Evolutionary conservation across 306 rosid genomes (phyloP).

Genomic region (Coriaria nepalensis): DNA sequence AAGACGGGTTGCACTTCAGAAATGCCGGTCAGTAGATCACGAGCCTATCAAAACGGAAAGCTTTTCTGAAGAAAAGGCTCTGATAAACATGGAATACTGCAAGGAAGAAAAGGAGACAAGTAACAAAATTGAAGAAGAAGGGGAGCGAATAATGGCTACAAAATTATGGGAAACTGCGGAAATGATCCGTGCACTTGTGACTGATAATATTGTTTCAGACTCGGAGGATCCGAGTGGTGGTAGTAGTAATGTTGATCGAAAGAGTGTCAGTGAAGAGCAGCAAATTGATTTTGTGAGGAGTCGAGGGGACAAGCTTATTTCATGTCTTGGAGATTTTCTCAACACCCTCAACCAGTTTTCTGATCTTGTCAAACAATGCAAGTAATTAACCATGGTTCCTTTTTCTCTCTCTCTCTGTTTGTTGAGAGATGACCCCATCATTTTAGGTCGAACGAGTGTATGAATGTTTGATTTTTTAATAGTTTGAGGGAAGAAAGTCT

Average conservation of each 20-base stretch:
- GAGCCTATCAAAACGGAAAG: background rate
- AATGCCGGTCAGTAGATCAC: conserved; percentile 1
- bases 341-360: conserved; percentile 25
- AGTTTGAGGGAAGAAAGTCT: background rate
- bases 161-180: conserved; percentile 28
- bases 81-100: background rate
- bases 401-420: no score
- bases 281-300: conserved; percentile 16
- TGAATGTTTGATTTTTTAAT: no score
- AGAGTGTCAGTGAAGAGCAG: conserved; percentile 6
- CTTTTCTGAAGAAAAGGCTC: conserved; percentile 2
- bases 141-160: conserved; percentile 19
- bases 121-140: background rate
- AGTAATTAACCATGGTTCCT: background rate
- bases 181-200: conserved; percentile 23
- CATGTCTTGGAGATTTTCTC: conserved; percentile 27
- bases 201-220: conserved; percentile 10
- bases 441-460: no score
- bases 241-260: background rate
- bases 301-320: conserved; percentile 34
- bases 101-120: conserved; percentile 5
- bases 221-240: conserved; percentile 4
- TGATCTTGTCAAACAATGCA: conserved; percentile 15
- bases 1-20: conserved; percentile 8
- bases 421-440: no score